These are phyloP conservation scores for Penicillium roqueforti DNA, from an alignment of 495 filamentous ascomycete genomes.

Conservation along the genomic window DNA sequence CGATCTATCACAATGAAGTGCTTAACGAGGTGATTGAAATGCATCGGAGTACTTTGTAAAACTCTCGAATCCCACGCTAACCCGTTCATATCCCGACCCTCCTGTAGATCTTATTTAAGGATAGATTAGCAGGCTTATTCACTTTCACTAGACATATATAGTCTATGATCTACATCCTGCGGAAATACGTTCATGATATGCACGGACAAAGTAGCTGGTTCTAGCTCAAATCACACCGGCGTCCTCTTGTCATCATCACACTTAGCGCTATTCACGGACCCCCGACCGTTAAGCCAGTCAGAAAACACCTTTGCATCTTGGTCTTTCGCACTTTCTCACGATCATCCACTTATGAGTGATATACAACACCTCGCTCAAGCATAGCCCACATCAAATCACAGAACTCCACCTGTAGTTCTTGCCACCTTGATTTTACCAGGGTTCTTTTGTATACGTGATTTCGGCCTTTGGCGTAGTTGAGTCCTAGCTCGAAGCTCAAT, in stretches of 20 bases:
- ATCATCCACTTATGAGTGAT: neutral
- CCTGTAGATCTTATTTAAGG: neutral
- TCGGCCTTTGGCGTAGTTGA: too few species aligned
- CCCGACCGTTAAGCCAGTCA: too few species aligned
- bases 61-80: neutral
- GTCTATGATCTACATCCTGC: too few species aligned
- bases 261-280: too few species aligned
- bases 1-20: neutral
- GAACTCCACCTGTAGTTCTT: neutral
- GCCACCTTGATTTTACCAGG: neutral
- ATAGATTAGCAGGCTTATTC: neutral
- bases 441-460: too few species aligned
- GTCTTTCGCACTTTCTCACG: neutral
- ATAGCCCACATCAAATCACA: neutral
- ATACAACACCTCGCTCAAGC: too few species aligned
- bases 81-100: neutral
- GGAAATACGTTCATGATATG: neutral
- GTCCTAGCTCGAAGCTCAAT: neutral
- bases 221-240: neutral
- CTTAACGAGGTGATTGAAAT: neutral
- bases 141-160: neutral
- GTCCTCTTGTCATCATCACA: neutral
- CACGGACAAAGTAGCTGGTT: too few species aligned
- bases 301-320: too few species aligned
- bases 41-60: neutral